Conservation (phyloP, 2,329 filamentous ascomycete species). For the Paraphaeosphaeria sporulosa region DNA sequence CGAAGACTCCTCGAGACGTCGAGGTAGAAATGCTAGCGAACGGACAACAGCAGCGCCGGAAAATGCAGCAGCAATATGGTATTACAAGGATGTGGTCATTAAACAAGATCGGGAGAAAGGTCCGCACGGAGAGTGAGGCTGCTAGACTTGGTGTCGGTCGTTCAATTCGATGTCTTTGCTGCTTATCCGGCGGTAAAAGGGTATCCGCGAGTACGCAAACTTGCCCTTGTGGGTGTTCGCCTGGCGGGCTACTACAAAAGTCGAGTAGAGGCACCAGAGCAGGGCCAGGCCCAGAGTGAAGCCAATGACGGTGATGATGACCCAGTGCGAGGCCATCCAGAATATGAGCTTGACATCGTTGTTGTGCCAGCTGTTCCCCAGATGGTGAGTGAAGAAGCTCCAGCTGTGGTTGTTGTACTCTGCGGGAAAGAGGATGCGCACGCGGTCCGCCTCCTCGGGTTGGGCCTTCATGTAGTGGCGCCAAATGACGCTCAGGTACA, state of each 20-base stretch:
- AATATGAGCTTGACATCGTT: constrained; percentile 70
- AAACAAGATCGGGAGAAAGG: constrained; percentile 24
- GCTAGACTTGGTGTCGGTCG: constrained; percentile 46
- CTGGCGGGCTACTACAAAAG: constrained; percentile 54
- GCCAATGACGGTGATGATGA: constrained; percentile 63
- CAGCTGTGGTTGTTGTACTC: constrained; percentile 73
- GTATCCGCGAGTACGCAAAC: constrained; percentile 36
- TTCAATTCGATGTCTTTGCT: constrained; percentile 46
- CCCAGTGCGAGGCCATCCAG: constrained; percentile 66
- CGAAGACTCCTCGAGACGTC: neutral
- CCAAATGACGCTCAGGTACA: constrained; percentile 79
- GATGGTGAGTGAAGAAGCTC: constrained; percentile 75
- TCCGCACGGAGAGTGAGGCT: neutral
- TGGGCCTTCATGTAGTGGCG: constrained; percentile 71
- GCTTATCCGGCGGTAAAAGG: constrained; percentile 48
- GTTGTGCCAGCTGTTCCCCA: constrained; percentile 71
- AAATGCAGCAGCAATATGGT: constrained; percentile 33
- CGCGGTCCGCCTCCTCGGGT: constrained; percentile 59
- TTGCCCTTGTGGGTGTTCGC: constrained; percentile 25
- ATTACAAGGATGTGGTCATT: constrained; percentile 33
- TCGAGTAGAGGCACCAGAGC: constrained; percentile 60
- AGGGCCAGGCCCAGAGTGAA: constrained; percentile 61
- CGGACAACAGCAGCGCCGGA: constrained; percentile 28
- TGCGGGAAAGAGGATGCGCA: constrained; percentile 73
- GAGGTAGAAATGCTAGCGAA: constrained; percentile 25